Conservation (phyloP, 106 monocot genomes). For the Xerophyta viscosa region DNA sequence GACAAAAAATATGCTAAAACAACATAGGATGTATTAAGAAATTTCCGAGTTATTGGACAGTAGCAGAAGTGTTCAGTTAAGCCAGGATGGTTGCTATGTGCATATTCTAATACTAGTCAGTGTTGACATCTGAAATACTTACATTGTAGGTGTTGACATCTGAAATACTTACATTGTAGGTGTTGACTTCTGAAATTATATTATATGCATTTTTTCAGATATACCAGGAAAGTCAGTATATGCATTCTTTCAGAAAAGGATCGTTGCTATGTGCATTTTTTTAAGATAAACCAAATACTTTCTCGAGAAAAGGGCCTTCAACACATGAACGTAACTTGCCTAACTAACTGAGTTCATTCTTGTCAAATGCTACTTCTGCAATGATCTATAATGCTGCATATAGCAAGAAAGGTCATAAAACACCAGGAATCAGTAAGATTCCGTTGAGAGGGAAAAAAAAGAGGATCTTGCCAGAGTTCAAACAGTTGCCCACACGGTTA, state of each 20-base stretch:
- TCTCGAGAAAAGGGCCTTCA: conserved; percentile 13
- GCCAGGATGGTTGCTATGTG: conserved; percentile 47
- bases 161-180: too few species aligned
- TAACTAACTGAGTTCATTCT: conserved; percentile 33
- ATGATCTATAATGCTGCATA: conserved; percentile 22
- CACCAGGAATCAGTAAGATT: conserved; percentile 55
- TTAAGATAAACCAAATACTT: conserved; percentile 10
- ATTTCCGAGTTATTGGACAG: conserved; percentile 80
- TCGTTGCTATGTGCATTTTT: conserved; percentile 31
- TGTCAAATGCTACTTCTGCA: conserved; percentile 33
- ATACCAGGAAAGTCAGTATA: too few species aligned
- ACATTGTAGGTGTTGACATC: too few species aligned
- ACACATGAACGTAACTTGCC: conserved; percentile 26
- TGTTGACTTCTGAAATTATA: too few species aligned
- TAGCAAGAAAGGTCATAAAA: conserved; percentile 32
- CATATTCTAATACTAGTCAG: conserved; percentile 44
- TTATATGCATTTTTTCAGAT: too few species aligned
- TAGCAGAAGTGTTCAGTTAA: conserved; percentile 47
- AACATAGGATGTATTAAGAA: conserved; percentile 76
- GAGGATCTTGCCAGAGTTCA: conserved; percentile 33
- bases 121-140: too few species aligned
- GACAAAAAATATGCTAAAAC: conserved; percentile 75
- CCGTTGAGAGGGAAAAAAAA: conserved; percentile 48
- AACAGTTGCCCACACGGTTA: conserved; percentile 84
- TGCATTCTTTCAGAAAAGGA: too few species aligned